A percentile compares a stretch with the other conserved stretches of the same genome.
These are phyloP conservation scores for Tilletia setariae DNA, from an alignment of 1,284 basidiomycete genomes.

Conservation along the genomic window DNA sequence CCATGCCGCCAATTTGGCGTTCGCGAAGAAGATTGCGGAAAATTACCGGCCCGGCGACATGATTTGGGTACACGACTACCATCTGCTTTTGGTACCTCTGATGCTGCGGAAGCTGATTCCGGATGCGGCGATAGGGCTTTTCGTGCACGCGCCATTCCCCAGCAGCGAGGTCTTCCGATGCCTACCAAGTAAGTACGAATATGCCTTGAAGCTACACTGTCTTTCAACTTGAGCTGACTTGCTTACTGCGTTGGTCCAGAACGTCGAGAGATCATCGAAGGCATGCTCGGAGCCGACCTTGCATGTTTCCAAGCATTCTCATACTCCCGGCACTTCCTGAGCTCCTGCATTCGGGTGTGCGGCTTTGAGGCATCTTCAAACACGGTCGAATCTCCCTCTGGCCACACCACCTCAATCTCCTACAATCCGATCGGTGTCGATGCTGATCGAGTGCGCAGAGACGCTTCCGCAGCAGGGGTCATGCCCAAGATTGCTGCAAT, in stretches of 20 bases:
- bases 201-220: slow-evolving; percentile 3
- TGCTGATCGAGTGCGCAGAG: slow-evolving; percentile 78
- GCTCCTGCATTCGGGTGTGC: slow-evolving; percentile 90
- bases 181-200: slow-evolving; percentile 65
- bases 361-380: slow-evolving; percentile 80
- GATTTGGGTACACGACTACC: slow-evolving; percentile 64
- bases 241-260: slow-evolving; percentile 19
- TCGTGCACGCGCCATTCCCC: slow-evolving; percentile 96
- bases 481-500: slow-evolving; percentile 83
- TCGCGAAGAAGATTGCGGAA: slow-evolving; percentile 71
- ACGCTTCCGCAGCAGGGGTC: slow-evolving; percentile 76
- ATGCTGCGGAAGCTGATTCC: slow-evolving; percentile 75
- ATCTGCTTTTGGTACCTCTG: slow-evolving; percentile 83
- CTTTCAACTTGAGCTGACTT: background rate
- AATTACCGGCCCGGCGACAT: slow-evolving; percentile 85
- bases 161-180: slow-evolving; percentile 93
- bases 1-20: slow-evolving; percentile 77
- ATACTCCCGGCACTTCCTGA: slow-evolving; percentile 91
- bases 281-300: slow-evolving; percentile 95
- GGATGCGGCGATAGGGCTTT: slow-evolving; percentile 77
- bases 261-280: slow-evolving; percentile 88
- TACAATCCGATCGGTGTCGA: slow-evolving; percentile 98
- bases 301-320: slow-evolving; percentile 96
- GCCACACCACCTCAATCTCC: slow-evolving; percentile 76
- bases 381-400: slow-evolving; percentile 82